Conservation (phyloP, 1,284 basidiomycete genomes). For the Schizophyllum commune region DNA sequence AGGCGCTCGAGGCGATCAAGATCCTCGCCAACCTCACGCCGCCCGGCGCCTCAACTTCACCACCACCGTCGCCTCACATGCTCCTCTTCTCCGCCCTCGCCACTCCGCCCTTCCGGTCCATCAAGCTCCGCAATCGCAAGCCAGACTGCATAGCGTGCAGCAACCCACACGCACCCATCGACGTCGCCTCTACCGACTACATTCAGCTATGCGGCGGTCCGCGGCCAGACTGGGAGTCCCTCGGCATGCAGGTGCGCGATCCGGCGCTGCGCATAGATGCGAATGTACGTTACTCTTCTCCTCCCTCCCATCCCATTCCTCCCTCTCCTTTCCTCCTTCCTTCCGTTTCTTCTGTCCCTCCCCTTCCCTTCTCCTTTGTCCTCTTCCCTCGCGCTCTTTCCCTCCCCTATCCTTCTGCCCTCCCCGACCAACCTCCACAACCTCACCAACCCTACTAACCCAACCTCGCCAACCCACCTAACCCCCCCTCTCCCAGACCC, state of each 20-base stretch:
- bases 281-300: too few species aligned
- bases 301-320: background rate
- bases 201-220: slow-evolving; percentile 72
- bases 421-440: too few species aligned
- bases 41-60: too few species aligned
- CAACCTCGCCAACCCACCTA: too few species aligned
- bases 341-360: too few species aligned
- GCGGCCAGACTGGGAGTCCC: slow-evolving; percentile 52
- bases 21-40: slow-evolving; percentile 55
- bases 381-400: background rate
- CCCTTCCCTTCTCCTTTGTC: too few species aligned
- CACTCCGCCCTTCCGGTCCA: slow-evolving; percentile 67
- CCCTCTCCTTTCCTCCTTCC: too few species aligned
- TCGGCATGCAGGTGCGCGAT: slow-evolving; percentile 37
- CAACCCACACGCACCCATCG: slow-evolving; percentile 27
- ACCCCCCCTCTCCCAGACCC: too few species aligned
- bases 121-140: slow-evolving; percentile 70
- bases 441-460: too few species aligned
- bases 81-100: slow-evolving; percentile 70
- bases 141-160: slow-evolving; percentile 60
- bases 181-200: slow-evolving; percentile 58
- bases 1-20: slow-evolving; percentile 88
- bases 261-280: slow-evolving; percentile 37
- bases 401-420: too few species aligned
- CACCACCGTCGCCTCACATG: slow-evolving; percentile 52